Base-by-base conservation (phyloP, 768 basidiomycete genomes). In the Ramaria sp. region DNA sequence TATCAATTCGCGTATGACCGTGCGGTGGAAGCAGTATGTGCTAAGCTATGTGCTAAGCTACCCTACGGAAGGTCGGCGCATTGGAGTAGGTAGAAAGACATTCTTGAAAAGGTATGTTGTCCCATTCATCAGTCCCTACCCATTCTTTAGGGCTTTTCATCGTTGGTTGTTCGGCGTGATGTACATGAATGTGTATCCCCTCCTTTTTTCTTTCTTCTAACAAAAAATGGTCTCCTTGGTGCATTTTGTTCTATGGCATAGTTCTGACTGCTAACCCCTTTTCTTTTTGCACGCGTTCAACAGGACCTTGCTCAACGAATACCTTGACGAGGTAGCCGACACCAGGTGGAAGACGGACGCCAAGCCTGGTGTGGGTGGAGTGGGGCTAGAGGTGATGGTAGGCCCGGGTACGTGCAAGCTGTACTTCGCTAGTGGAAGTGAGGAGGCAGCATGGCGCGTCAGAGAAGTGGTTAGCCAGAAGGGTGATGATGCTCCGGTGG, bases 351-450 rank as follows among this genome's bases (percentile, higher is more conserved):
- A 63, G 59, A 33, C 62, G 64, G 53, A 65, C 61, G 7, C 64
- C 54, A 1, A 61, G 63, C 62, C 67, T 27, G 27, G 27, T 27
- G 27, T 27, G 41, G 51, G 61, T 7, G 73, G 71, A 59, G 74
- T 74, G 42, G 70, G 68, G 64, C 72, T 78, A 67, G 73, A 69
- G 42, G 76, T 89, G 57, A 79, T 81, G 55, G 75, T 91, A 31
- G 72, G 75, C 50, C 62, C 73, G 57, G 76, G 80, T 42, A 75
- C 75, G 59, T 90, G 88, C 75, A 85, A 81, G 68, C 63, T 91
- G 30, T 69, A 83, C 67, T 87, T 86, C 64, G 85, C 84, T 65
- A 73, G 67, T 1, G 84, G 81, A 39, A 70, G 74, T n/a, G 86
- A 87, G 67, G 85, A 87, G 45, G 63, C 68, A 33, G 47, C 81